Conservation (phyloP, 352 stramenopile species). For the Elongisporangium undulatum region DNA sequence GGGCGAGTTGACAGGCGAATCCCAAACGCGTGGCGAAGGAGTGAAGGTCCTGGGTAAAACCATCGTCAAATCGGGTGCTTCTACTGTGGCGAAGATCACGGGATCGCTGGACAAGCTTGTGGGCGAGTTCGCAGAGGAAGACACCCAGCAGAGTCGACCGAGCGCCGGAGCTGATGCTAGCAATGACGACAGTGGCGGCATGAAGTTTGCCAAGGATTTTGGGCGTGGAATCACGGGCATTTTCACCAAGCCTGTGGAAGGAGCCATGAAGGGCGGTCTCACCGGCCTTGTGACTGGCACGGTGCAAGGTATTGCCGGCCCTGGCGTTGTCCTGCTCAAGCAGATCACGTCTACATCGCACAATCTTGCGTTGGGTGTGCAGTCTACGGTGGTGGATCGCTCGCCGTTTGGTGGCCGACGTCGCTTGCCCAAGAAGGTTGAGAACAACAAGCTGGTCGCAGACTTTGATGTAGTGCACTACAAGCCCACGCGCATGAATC, state of each 20-base stretch:
- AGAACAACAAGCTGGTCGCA: constrained; percentile 56
- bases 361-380: constrained; percentile 67
- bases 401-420: constrained; percentile 73
- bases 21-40: constrained; percentile 78
- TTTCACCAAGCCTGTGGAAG: constrained; percentile 85
- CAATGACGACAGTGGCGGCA: constrained; percentile 42
- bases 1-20: constrained; percentile 72
- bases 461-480: constrained; percentile 66
- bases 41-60: constrained; percentile 86
- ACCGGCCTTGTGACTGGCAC: constrained; percentile 73
- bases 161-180: constrained; percentile 12
- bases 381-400: constrained; percentile 77
- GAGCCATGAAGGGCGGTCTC: constrained; percentile 72
- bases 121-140: constrained; percentile 65
- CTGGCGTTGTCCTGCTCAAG: constrained; percentile 81
- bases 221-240: constrained; percentile 83
- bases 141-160: constrained; percentile 1
- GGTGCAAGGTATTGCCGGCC: constrained; percentile 72
- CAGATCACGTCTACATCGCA: constrained; percentile 81
- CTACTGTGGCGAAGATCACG: constrained; percentile 78
- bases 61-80: constrained; percentile 71
- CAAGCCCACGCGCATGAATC: constrained; percentile 43
- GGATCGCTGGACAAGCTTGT: constrained; percentile 85
- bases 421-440: constrained; percentile 62
- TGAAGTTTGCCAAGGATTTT: constrained; percentile 86